Evolutionary conservation across 176 grass and related monocot species (phyloP).

Genomic region (Aegilops speltoides): DNA sequence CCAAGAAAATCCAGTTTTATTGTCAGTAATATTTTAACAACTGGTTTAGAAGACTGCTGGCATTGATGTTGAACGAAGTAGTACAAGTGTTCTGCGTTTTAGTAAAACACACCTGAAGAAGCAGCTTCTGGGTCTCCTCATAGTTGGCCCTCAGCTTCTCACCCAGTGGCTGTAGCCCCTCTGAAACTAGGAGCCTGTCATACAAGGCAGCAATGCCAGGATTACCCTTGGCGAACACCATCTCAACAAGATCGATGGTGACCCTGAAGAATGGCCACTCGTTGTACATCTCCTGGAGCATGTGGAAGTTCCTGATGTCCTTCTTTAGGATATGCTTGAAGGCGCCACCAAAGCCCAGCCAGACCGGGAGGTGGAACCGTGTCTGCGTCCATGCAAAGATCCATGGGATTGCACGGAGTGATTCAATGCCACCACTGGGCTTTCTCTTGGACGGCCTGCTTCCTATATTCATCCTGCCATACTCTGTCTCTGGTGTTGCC

Average conservation of each 20-base stretch:
- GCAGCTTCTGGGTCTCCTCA: constrained; percentile 62
- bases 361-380: constrained; percentile 72
- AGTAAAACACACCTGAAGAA: constrained; percentile 55
- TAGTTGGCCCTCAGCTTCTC: constrained; percentile 58
- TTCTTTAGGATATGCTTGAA: constrained; percentile 73
- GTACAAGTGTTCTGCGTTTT: neutral
- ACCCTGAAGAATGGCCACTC: constrained; percentile 86
- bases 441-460: constrained; percentile 82
- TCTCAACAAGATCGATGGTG: constrained; percentile 77
- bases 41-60: neutral
- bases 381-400: constrained; percentile 87
- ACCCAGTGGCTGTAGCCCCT: constrained; percentile 54
- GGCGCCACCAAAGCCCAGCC: constrained; percentile 64
- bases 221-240: constrained; percentile 83
- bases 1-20: neutral
- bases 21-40: neutral
- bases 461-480: constrained; percentile 87
- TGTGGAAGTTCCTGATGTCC: constrained; percentile 64
- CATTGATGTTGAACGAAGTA: neutral
- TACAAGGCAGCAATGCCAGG: constrained; percentile 75
- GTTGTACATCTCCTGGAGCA: constrained; percentile 75
- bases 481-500: constrained; percentile 77
- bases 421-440: constrained; percentile 77
- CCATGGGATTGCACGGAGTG: constrained; percentile 83
- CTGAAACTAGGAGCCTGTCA: constrained; percentile 69